A percentile compares a stretch with the other conserved stretches of the same genome.
Conservation (phyloP, 139 green algal genomes). For the Auxenochlorella pyrenoidosa region DNA sequence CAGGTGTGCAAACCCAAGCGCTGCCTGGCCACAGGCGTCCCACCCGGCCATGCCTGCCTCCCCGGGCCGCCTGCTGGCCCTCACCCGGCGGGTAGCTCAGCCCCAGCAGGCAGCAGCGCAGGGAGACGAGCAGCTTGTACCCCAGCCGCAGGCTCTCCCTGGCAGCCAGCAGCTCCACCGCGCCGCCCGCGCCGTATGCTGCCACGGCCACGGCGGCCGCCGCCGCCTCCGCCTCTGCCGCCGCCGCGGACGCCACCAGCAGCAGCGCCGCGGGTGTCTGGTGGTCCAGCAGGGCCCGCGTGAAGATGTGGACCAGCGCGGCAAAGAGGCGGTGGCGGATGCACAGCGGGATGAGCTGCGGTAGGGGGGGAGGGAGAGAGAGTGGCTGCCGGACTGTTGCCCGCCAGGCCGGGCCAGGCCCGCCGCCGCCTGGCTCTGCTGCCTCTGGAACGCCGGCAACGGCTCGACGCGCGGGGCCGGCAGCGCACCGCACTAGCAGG, state of each 20-base stretch:
- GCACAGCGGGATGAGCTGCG: conserved; percentile 71
- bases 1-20: not conserved
- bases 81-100: conserved; percentile 59
- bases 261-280: conserved; percentile 80
- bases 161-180: conserved; percentile 5
- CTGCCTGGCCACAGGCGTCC: not conserved
- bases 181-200: not conserved
- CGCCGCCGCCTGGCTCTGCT: too few relatives aligned
- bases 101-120: conserved; percentile 60
- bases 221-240: not conserved
- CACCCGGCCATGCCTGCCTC: not conserved
- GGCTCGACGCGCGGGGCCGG: too few relatives aligned
- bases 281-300: conserved; percentile 78
- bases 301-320: conserved; percentile 84
- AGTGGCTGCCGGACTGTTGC: too few relatives aligned
- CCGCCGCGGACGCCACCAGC: conserved; percentile 63
- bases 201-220: not conserved
- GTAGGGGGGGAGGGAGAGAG: not conserved
- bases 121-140: conserved; percentile 81
- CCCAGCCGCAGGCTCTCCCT: conserved; percentile 31
- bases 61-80: not conserved
- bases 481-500: too few relatives aligned
- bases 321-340: conserved; percentile 72
- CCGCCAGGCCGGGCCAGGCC: too few relatives aligned
- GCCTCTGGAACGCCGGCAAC: too few relatives aligned